Evolutionary conservation across 306 rosid species (phyloP).

Genomic region (Glycine soja): DNA sequence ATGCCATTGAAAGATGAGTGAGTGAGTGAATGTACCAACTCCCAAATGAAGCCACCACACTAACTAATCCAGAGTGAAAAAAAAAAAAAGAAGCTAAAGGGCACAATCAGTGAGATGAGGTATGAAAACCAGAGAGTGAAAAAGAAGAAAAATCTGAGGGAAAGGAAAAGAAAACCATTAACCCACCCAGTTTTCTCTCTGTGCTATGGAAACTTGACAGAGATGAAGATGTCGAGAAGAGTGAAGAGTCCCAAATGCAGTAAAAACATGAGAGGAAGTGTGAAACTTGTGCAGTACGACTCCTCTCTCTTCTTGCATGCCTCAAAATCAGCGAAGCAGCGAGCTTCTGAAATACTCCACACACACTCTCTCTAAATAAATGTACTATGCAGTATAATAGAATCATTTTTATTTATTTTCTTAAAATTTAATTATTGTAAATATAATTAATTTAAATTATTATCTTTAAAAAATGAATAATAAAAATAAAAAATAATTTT

Average conservation of each 20-base stretch:
- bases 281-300: conserved; percentile 72
- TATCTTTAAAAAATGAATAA: too few relatives aligned
- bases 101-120: neutral
- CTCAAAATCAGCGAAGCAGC: conserved; percentile 95
- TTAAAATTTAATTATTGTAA: too few relatives aligned
- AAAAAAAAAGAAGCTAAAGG: neutral
- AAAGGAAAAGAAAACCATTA: neutral
- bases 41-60: neutral
- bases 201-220: conserved; percentile 52
- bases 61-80: neutral
- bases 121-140: conserved; percentile 38
- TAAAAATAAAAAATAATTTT: too few relatives aligned
- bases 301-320: conserved; percentile 55
- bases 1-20: conserved; percentile 15
- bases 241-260: conserved; percentile 52
- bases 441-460: too few relatives aligned
- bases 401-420: too few relatives aligned
- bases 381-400: conserved; percentile 19
- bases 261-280: conserved; percentile 42
- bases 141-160: neutral
- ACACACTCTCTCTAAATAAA: conserved; percentile 27
- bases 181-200: conserved; percentile 57
- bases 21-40: neutral
- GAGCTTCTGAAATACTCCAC: conserved; percentile 85
- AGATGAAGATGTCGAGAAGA: conserved; percentile 47